Percentiles rank a stretch among this genome's conserved stretches.
These are phyloP conservation scores for Boletus tomentosulus DNA, from an alignment of 768 basidiomycete species.

Conservation along the genomic window DNA sequence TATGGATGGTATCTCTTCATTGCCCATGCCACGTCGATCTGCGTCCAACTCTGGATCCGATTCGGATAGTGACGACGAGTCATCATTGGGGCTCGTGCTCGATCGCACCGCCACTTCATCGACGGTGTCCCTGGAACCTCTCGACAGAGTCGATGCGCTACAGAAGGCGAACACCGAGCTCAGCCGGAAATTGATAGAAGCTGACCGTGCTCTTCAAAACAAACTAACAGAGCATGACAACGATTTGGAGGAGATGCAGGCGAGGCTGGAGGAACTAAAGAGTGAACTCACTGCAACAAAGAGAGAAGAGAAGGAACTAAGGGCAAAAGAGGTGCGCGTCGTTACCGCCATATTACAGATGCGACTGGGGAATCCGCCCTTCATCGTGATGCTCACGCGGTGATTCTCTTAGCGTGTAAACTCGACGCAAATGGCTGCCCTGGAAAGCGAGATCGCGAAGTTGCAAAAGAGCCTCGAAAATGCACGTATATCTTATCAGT, in stretches of 20 bases:
- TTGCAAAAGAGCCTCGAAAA: slow-evolving; percentile 71
- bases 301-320: slow-evolving; percentile 89
- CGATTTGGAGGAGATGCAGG: slow-evolving; percentile 80
- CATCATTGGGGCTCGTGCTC: slow-evolving; percentile 52
- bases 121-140: slow-evolving; percentile 63
- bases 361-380: neutral
- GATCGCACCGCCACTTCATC: slow-evolving; percentile 59
- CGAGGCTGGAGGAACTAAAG: slow-evolving; percentile 69
- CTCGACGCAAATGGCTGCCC: slow-evolving; percentile 57
- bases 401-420: slow-evolving; percentile 49
- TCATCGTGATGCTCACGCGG: slow-evolving; percentile 5
- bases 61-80: slow-evolving; percentile 44
- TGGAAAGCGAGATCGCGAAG: slow-evolving; percentile 79
- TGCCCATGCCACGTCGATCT: slow-evolving; percentile 54
- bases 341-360: slow-evolving; percentile 4
- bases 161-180: slow-evolving; percentile 73
- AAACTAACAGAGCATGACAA: slow-evolving; percentile 73
- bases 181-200: slow-evolving; percentile 69
- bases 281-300: slow-evolving; percentile 76
- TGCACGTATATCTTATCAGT: slow-evolving; percentile 66
- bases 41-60: slow-evolving; percentile 45
- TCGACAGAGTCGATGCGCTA: slow-evolving; percentile 71
- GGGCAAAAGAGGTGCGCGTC: slow-evolving; percentile 70
- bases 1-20: slow-evolving; percentile 44
- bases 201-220: slow-evolving; percentile 61